A percentile compares a stretch with the other conserved stretches of the same genome.
phyloP scores from a whole-genome alignment of 768 basidiomycete genomes.

The Mycena sanguinolenta region DNA sequence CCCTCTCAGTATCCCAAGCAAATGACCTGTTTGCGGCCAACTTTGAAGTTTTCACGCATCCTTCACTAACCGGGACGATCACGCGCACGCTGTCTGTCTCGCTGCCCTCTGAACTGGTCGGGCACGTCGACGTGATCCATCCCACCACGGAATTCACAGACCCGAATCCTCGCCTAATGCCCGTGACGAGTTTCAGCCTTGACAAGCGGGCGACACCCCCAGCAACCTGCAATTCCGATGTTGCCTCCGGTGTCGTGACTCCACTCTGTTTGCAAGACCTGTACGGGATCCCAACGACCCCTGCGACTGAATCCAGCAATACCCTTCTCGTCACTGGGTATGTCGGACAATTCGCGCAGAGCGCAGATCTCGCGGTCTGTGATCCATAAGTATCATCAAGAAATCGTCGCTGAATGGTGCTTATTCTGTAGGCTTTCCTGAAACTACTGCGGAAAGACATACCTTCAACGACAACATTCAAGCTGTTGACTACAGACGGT shows the following conservation, averaged over 20 bases:
- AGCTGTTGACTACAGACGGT: neutral
- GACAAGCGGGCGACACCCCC: neutral
- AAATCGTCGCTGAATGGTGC: neutral
- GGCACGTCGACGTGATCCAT: neutral
- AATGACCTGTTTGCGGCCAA: constrained; percentile 3
- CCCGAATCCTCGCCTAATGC: neutral
- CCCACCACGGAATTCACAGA: constrained; percentile 7
- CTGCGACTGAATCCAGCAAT: neutral
- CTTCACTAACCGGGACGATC: neutral
- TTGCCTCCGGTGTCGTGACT: neutral
- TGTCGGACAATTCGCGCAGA: neutral
- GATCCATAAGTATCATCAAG: neutral
- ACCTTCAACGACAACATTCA: neutral
- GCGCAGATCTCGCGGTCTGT: neutral
- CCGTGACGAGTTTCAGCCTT: constrained; percentile 1
- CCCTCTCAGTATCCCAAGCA: constrained; percentile 1
- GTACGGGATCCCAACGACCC: constrained; percentile 4
- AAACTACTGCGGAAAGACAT: neutral
- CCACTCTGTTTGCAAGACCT: neutral
- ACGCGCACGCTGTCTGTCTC: constrained; percentile 4
- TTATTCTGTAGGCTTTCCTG: neutral
- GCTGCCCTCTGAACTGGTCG: constrained; percentile 4
- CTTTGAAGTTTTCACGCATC: constrained; percentile 6
- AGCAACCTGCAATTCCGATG: neutral
- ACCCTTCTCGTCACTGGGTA: constrained; percentile 3